Evolutionary conservation across 1,139 yeast genomes (phyloP), one percentile per base, ranked within the genome.

Genomic region (Insectozyma bohioensis): DNA sequence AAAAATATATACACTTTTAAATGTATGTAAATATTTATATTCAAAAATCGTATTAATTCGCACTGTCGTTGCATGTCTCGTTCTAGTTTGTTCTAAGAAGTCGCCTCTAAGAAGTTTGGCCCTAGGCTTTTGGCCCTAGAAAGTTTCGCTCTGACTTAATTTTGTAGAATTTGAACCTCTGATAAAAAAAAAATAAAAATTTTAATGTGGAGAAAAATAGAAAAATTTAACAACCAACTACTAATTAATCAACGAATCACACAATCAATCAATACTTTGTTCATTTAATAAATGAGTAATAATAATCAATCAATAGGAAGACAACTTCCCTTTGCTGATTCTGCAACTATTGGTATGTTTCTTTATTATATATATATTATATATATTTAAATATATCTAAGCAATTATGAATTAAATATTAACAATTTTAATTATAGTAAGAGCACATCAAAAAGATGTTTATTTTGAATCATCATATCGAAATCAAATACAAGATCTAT

Each of bases 361-460:
- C 10, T 15, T 19, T 11, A 11, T 6, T 3, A 14, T n/a, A n/a
- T n/a, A n/a, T n/a, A n/a, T n/a, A 13, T 9, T 11, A 12, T 4
- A 6, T 24, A 6, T 12, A 25, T 5, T 6, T n/a, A n/a, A n/a
- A n/a, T n/a, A n/a, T n/a, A n/a, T n/a, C n/a, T n/a, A n/a, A n/a
- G n/a, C n/a, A 10, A 9, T 20, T 4, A 9, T 26, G 9, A 12
- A 4, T 6, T 14, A 28, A 3, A 11, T 35, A 35, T 35, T 38
- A 32, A 37, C 36, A 9, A 9, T 15, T n/a, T 11, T 24, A 12
- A 11, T 19, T 11, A 8, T 26, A 63, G 75, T 88, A 24, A 72
- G 96, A 39, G 88, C 97, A 4, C 82, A 85, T 54, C 97, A 88
- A 50, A 90, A 90, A 53, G 97, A 90, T 56, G 72, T 78, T 2